These are phyloP conservation scores for Pleurotus giganteus DNA, from an alignment of 768 basidiomycete genomes.

Conservation along the genomic window DNA sequence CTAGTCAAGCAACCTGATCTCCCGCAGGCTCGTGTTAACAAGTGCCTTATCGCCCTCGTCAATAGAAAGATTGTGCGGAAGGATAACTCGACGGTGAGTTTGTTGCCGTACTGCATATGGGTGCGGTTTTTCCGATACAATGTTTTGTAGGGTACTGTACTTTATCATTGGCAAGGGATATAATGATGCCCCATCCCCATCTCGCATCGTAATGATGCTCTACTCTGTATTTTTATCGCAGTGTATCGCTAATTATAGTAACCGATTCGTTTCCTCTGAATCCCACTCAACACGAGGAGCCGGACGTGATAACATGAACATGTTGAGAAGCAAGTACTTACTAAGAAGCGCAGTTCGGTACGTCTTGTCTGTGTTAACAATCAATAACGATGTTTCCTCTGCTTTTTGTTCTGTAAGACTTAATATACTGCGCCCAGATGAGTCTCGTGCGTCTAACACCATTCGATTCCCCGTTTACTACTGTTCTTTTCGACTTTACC, in stretches of 20 bases:
- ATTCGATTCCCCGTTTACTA: too few species aligned
- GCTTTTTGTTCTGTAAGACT: too few species aligned
- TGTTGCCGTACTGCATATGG: too few species aligned
- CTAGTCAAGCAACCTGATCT: conserved; percentile 79
- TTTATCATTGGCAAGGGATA: conserved; percentile 71
- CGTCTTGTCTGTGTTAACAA: too few species aligned
- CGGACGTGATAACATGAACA: not conserved
- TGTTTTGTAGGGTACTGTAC: conserved; percentile 52
- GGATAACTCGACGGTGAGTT: conserved; percentile 60
- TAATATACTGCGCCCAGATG: too few species aligned
- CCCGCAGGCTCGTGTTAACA: conserved; percentile 89
- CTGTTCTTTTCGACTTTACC: too few species aligned
- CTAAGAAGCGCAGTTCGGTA: too few species aligned
- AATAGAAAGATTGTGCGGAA: conserved; percentile 83
- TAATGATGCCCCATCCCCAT: conserved; percentile 22
- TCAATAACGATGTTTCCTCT: too few species aligned
- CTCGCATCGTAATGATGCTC: not conserved
- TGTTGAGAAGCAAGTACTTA: not conserved
- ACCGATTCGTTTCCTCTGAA: not conserved
- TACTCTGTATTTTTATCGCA: conserved; percentile 8
- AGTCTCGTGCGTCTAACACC: too few species aligned
- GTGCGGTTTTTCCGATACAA: not conserved
- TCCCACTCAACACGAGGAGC: not conserved
- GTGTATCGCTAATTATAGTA: not conserved
- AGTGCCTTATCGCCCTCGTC: conserved; percentile 89